Conservation (phyloP, 495 filamentous ascomycete genomes). For the Neurospora africana region DNA sequence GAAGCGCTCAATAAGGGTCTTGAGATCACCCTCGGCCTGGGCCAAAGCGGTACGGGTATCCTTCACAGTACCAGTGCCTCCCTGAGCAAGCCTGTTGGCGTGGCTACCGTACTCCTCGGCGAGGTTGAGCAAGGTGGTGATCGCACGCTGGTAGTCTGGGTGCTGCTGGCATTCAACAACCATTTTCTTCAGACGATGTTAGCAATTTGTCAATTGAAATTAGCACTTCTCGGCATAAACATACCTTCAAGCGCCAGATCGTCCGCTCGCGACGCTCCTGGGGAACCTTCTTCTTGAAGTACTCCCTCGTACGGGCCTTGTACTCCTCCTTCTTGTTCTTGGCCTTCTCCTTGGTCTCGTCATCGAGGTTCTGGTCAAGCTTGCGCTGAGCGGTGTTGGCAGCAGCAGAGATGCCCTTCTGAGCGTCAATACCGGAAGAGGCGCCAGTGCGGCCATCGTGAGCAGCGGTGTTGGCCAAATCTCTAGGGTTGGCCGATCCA, state of each 20-base stretch:
- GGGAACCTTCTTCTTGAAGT: slow-evolving; percentile 74
- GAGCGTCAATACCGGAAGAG: slow-evolving; percentile 43
- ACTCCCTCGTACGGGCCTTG: slow-evolving; percentile 54
- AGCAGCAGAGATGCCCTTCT: slow-evolving; percentile 38
- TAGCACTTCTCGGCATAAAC: neutral
- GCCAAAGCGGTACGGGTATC: slow-evolving; percentile 56
- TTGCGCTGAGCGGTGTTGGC: slow-evolving; percentile 38
- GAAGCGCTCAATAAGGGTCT: slow-evolving; percentile 86
- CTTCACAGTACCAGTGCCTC: slow-evolving; percentile 56
- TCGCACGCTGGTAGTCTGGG: slow-evolving; percentile 79
- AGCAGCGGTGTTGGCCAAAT: slow-evolving; percentile 15
- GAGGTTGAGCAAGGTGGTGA: slow-evolving; percentile 71
- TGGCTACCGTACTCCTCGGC: slow-evolving; percentile 82
- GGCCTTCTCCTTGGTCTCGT: slow-evolving; percentile 52
- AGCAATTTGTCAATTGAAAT: neutral
- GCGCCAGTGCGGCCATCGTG: slow-evolving; percentile 21
- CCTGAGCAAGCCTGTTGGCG: slow-evolving; percentile 48
- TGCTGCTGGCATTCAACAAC: slow-evolving; percentile 90
- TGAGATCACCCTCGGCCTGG: slow-evolving; percentile 69
- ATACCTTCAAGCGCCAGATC: slow-evolving; percentile 73
- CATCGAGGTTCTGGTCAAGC: slow-evolving; percentile 42
- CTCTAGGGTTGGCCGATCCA: slow-evolving; percentile 14
- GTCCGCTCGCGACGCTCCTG: slow-evolving; percentile 89
- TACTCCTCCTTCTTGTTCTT: slow-evolving; percentile 30
- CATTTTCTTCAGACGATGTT: slow-evolving; percentile 56